These are phyloP conservation scores for Trypanosoma caninum DNA, from an alignment of 208 protist species.

Conservation along the genomic window DNA sequence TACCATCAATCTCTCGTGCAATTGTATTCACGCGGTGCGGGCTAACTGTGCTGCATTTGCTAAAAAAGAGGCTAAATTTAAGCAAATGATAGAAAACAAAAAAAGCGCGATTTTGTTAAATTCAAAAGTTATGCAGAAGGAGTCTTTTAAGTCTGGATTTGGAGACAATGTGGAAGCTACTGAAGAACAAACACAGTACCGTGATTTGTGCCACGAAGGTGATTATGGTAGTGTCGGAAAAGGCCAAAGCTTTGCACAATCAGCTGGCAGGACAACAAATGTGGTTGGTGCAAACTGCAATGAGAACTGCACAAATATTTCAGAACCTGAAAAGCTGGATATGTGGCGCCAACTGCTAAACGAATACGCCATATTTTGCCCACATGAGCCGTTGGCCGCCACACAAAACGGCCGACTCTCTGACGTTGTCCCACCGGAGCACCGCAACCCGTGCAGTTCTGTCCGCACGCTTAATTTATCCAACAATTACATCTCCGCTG, in stretches of 20 bases:
- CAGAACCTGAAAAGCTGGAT: constrained; percentile 27
- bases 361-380: constrained; percentile 30
- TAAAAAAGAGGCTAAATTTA: constrained; percentile 5
- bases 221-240: neutral
- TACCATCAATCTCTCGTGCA: constrained; percentile 88
- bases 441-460: constrained; percentile 67
- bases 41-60: constrained; percentile 52
- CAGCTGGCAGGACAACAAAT: too few species aligned
- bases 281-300: constrained; percentile 7
- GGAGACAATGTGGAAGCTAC: neutral
- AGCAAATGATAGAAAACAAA: neutral
- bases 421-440: constrained; percentile 23
- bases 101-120: constrained; percentile 17
- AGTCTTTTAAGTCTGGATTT: too few species aligned
- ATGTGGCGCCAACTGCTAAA: constrained; percentile 28
- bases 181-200: neutral
- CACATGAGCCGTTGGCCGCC: constrained; percentile 22
- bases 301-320: constrained; percentile 4
- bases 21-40: constrained; percentile 73
- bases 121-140: constrained; percentile 43
- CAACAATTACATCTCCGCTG: constrained; percentile 67
- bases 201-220: neutral
- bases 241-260: neutral
- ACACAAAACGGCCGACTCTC: constrained; percentile 13
- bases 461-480: constrained; percentile 79